These are phyloP conservation scores for Fusarium equiseti DNA, from an alignment of 2,329 filamentous ascomycete species.

Conservation along the genomic window DNA sequence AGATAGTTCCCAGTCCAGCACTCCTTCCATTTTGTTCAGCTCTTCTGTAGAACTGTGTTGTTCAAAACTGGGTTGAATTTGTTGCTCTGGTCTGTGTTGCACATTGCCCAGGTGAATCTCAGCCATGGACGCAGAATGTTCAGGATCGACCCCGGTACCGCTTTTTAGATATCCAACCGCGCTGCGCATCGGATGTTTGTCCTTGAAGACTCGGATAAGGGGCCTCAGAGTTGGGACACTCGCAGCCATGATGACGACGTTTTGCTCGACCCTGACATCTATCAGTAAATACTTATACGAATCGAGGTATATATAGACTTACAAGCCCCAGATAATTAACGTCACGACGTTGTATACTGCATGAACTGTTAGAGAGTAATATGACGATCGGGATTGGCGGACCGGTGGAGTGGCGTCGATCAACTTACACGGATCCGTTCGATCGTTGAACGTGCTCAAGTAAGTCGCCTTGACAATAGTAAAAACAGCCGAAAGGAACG, in stretches of 20 bases:
- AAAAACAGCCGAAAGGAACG: constrained; percentile 20
- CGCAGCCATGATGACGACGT: constrained; percentile 29
- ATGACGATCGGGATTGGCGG: fast-evolving
- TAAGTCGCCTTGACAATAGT: constrained; percentile 16
- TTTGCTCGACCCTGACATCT: constrained; percentile 16
- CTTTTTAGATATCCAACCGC: background rate
- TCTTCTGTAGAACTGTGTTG: constrained; percentile 1
- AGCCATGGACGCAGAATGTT: background rate
- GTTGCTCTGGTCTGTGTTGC: background rate
- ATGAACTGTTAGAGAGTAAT: background rate
- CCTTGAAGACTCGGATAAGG: constrained; percentile 10
- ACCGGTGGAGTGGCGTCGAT: background rate
- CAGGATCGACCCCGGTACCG: background rate
- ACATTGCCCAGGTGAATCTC: constrained; percentile 7
- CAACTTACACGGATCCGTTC: constrained; percentile 8
- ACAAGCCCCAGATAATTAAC: constrained; percentile 22
- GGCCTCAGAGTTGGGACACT: constrained; percentile 15
- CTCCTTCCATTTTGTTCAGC: background rate
- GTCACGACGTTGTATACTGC: constrained; percentile 18
- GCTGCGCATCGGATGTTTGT: background rate
- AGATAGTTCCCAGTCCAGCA: background rate
- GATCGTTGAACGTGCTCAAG: constrained; percentile 4
- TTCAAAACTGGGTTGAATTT: background rate
- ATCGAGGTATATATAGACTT: background rate
- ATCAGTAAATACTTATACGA: background rate